Evolutionary conservation across 495 filamentous ascomycete genomes (phyloP).

Genomic region (Trichoderma asperelloides): DNA sequence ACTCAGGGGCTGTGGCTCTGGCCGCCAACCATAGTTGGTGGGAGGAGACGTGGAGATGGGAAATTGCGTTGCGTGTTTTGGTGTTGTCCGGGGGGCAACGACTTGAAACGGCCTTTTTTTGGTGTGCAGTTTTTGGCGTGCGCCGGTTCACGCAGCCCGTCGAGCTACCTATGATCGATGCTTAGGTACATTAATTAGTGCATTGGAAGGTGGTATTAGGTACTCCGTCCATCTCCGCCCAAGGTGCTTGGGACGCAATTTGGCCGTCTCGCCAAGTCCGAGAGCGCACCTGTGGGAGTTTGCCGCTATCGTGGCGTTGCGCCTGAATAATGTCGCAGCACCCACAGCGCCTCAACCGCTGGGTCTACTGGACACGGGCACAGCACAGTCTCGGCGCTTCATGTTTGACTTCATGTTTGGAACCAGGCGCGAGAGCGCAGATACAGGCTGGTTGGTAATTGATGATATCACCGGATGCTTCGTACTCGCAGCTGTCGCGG

Average conservation of each 20-base stretch:
- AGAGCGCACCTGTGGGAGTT: neutral
- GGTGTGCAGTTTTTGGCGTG: neutral
- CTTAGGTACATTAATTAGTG: neutral
- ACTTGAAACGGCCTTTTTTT: neutral
- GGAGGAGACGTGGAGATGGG: conserved; percentile 7
- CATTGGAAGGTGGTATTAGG: neutral
- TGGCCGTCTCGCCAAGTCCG: neutral
- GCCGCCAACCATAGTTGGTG: conserved; percentile 7
- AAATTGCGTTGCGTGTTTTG: conserved; percentile 5
- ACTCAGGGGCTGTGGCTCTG: neutral
- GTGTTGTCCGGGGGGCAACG: conserved; percentile 3
- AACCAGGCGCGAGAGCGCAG: too few species aligned
- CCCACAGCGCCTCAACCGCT: too few species aligned
- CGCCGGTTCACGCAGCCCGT: neutral
- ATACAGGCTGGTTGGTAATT: too few species aligned
- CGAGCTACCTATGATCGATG: neutral
- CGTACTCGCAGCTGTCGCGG: neutral
- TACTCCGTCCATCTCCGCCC: neutral
- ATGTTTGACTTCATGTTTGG: too few species aligned
- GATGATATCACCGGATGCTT: too few species aligned
- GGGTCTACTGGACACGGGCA: too few species aligned
- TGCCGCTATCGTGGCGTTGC: neutral
- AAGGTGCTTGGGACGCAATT: neutral
- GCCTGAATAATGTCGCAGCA: too few species aligned
- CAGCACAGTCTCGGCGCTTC: too few species aligned